A percentile compares a stretch with the other conserved stretches of the same genome.
phyloP scores from a whole-genome alignment of 495 filamentous ascomycete genomes.

The Daldinia bambusicola region DNA sequence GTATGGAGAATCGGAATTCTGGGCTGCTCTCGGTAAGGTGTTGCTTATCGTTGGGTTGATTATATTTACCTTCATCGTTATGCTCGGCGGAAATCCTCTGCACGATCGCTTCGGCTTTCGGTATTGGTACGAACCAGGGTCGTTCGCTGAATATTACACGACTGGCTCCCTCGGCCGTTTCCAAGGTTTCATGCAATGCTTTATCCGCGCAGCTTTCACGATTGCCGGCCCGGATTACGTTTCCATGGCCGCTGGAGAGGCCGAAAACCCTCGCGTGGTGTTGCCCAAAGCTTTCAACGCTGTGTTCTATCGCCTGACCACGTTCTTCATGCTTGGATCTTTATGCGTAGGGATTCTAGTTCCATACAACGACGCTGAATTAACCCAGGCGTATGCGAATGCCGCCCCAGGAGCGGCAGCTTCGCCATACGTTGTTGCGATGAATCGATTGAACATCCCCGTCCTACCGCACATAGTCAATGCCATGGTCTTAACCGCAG shows the following conservation, averaged over 20 bases:
- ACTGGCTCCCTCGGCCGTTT: constrained; percentile 69
- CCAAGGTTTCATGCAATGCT: constrained; percentile 70
- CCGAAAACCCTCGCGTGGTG: constrained; percentile 68
- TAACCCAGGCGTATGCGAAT: constrained; percentile 61
- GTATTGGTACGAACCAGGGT: constrained; percentile 74
- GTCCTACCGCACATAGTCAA: constrained; percentile 77
- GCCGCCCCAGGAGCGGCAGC: constrained; percentile 67
- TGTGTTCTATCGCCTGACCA: constrained; percentile 72
- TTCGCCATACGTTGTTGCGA: constrained; percentile 79
- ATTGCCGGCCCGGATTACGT: constrained; percentile 79
- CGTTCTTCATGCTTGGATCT: constrained; percentile 75
- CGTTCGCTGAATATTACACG: constrained; percentile 69
- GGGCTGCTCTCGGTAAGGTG: constrained; percentile 70
- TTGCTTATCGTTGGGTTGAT: constrained; percentile 70
- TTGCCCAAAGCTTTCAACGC: constrained; percentile 73
- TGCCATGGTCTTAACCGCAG: constrained; percentile 71
- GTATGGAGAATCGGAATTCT: constrained; percentile 76
- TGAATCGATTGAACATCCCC: constrained; percentile 72
- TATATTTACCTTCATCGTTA: constrained; percentile 73
- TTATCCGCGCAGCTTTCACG: constrained; percentile 75
- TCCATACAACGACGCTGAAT: constrained; percentile 58
- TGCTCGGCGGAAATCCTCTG: constrained; percentile 73
- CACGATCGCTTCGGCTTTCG: constrained; percentile 73
- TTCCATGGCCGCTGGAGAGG: constrained; percentile 77
- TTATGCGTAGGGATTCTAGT: constrained; percentile 71